Evolutionary conservation across 495 filamentous ascomycete species (phyloP).

Genomic region (Penicillium alfredii): DNA sequence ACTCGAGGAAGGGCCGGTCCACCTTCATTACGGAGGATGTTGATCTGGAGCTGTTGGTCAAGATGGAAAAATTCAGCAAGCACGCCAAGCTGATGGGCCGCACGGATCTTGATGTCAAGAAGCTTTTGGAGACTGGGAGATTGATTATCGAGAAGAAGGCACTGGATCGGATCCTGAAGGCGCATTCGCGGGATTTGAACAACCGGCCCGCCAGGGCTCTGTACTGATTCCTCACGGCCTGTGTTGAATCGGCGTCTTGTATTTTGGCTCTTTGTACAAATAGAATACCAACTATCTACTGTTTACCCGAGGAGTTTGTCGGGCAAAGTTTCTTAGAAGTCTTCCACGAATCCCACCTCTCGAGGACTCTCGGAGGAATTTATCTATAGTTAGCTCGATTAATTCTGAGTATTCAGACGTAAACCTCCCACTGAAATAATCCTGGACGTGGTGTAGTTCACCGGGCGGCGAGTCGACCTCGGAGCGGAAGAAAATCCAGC

Average conservation of each 20-base stretch:
- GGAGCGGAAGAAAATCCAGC: slow-evolving; percentile 26
- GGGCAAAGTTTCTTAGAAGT: no score
- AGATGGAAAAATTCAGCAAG: slow-evolving; percentile 52
- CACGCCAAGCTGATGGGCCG: slow-evolving; percentile 62
- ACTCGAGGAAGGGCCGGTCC: slow-evolving; percentile 60
- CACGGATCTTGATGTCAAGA: slow-evolving; percentile 86
- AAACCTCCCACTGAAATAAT: no score
- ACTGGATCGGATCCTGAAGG: slow-evolving; percentile 64
- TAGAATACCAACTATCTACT: slow-evolving; percentile 23
- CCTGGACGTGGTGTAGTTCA: no score
- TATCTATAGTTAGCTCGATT: no score
- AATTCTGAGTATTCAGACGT: slow-evolving; percentile 2
- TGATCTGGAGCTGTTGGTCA: slow-evolving; percentile 36
- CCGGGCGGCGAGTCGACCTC: slow-evolving; percentile 22
- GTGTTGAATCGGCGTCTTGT: slow-evolving; percentile 21
- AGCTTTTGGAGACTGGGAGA: slow-evolving; percentile 75
- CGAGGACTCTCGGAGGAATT: no score
- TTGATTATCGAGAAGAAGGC: slow-evolving; percentile 82
- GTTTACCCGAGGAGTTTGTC: neutral
- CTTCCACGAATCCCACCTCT: no score
- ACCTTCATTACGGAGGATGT: slow-evolving; percentile 62
- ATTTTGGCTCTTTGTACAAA: slow-evolving; percentile 32
- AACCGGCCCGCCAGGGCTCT: slow-evolving; percentile 27
- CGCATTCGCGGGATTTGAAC: slow-evolving; percentile 69
- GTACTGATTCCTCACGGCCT: slow-evolving; percentile 20